phyloP scores from a whole-genome alignment of 768 basidiomycete species.

The Cantharellus anzutake region DNA sequence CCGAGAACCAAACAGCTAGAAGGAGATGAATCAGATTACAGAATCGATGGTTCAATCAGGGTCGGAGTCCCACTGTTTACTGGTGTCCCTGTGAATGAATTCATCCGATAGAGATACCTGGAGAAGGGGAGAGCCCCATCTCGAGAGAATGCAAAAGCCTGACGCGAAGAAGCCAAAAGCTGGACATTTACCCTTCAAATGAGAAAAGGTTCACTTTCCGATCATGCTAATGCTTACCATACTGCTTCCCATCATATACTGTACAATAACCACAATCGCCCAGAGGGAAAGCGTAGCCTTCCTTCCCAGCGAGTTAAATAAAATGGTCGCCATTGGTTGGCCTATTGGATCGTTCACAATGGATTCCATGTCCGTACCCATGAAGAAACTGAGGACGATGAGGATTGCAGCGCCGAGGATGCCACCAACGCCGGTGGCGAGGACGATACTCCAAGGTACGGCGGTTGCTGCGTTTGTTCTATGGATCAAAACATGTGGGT shows the following conservation, averaged over 20 bases:
- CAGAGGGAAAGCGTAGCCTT: conserved; percentile 32
- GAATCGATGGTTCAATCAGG: neutral
- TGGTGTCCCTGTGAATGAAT: conserved; percentile 31
- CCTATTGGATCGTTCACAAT: conserved; percentile 24
- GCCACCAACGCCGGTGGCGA: conserved; percentile 34
- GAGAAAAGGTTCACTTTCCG: neutral
- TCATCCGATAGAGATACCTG: conserved; percentile 37
- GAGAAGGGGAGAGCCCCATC: conserved; percentile 54
- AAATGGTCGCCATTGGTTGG: conserved; percentile 35
- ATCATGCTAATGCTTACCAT: conserved; percentile 18
- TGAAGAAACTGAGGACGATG: conserved; percentile 40
- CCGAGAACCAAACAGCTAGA: conserved; percentile 32
- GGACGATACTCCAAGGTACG: conserved; percentile 50
- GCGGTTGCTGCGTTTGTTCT: conserved; percentile 39
- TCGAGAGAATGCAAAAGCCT: conserved; percentile 52
- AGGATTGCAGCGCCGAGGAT: conserved; percentile 30
- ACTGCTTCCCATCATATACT: conserved; percentile 44
- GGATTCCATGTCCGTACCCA: conserved; percentile 32
- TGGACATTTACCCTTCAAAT: neutral
- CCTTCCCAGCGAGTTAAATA: conserved; percentile 28
- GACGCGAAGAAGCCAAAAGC: conserved; percentile 31
- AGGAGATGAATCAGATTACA: neutral
- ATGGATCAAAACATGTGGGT: neutral
- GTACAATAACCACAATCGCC: conserved; percentile 33
- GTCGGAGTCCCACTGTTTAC: conserved; percentile 22